phyloP scores from a whole-genome alignment of 768 basidiomycete genomes.

The Tephrocybe sp. region DNA sequence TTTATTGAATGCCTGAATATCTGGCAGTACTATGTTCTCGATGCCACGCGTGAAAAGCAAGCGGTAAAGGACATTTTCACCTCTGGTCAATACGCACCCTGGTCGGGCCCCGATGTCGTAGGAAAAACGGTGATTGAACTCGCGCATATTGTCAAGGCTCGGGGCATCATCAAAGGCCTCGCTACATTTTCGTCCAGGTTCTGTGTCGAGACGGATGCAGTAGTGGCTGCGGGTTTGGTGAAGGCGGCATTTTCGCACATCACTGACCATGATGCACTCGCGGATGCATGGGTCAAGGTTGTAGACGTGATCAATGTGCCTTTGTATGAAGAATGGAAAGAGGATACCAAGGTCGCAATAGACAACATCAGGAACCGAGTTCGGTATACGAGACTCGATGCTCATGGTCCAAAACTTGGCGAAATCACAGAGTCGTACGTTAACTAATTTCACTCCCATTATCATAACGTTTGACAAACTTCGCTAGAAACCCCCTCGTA shows the following conservation, averaged over 20 bases:
- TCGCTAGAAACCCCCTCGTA: constrained; percentile 72
- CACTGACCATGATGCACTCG: constrained; percentile 49
- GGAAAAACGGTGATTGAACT: constrained; percentile 66
- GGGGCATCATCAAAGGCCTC: constrained; percentile 58
- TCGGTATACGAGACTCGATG: constrained; percentile 79
- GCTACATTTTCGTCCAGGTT: constrained; percentile 65
- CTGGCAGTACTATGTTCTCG: constrained; percentile 95
- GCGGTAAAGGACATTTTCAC: constrained; percentile 56
- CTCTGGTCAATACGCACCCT: constrained; percentile 44
- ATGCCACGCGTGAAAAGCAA: constrained; percentile 63
- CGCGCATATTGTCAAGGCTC: constrained; percentile 57
- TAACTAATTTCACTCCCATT: neutral
- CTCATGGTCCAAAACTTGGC: constrained; percentile 81
- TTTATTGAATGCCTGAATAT: constrained; percentile 67
- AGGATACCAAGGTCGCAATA: constrained; percentile 73
- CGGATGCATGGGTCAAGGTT: constrained; percentile 72
- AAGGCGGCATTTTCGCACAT: constrained; percentile 62
- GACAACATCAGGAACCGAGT: constrained; percentile 75
- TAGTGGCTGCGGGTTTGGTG: constrained; percentile 72
- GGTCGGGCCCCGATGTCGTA: constrained; percentile 60
- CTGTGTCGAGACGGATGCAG: constrained; percentile 61
- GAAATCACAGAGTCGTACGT: constrained; percentile 72
- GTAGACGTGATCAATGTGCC: constrained; percentile 89
- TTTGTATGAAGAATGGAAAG: constrained; percentile 84
- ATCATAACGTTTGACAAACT: constrained; percentile 5